Conservation (phyloP, 768 basidiomycete species). For the Termitomyces sp. region DNA sequence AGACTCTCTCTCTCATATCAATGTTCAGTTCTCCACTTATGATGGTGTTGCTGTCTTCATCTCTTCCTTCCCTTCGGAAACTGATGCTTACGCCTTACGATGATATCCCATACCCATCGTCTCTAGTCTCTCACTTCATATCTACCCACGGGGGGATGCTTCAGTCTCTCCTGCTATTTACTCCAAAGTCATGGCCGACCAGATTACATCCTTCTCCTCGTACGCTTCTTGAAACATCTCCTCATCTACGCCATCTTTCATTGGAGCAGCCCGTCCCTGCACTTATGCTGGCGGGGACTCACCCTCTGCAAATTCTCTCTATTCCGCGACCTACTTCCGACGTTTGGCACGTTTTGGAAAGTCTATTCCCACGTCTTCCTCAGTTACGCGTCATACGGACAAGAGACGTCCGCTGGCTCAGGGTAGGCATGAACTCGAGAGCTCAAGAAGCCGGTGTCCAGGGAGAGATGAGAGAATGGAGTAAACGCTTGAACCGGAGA, state of each 20-base stretch:
- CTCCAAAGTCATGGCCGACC: slow-evolving; percentile 67
- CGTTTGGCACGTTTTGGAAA: slow-evolving; percentile 52
- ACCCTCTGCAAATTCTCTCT: slow-evolving; percentile 59
- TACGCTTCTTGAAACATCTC: slow-evolving; percentile 41
- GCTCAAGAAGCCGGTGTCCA: slow-evolving; percentile 75
- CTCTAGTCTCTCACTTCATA: slow-evolving; percentile 57
- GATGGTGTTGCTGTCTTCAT: slow-evolving; percentile 48
- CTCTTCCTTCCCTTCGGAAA: slow-evolving; percentile 58
- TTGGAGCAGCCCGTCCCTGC: slow-evolving; percentile 64
- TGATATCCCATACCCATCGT: slow-evolving; percentile 53
- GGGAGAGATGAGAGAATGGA: slow-evolving; percentile 78
- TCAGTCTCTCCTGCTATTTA: slow-evolving; percentile 58
- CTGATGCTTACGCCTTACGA: slow-evolving; percentile 72
- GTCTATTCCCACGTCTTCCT: slow-evolving; percentile 51
- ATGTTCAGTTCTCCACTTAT: slow-evolving; percentile 64
- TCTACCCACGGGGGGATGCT: slow-evolving; percentile 51
- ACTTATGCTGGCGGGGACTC: slow-evolving; percentile 28
- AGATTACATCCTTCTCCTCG: slow-evolving; percentile 48
- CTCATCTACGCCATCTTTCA: slow-evolving; percentile 62
- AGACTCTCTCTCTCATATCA: slow-evolving; percentile 56
- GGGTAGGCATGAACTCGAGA: slow-evolving; percentile 55
- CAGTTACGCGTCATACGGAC: slow-evolving; percentile 50
- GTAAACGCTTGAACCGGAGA: slow-evolving; percentile 49
- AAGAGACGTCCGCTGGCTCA: slow-evolving; percentile 70
- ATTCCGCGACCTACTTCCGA: slow-evolving; percentile 67